Conservation (phyloP, 2,329 filamentous ascomycete genomes). For the Colletotrichum sp. region DNA sequence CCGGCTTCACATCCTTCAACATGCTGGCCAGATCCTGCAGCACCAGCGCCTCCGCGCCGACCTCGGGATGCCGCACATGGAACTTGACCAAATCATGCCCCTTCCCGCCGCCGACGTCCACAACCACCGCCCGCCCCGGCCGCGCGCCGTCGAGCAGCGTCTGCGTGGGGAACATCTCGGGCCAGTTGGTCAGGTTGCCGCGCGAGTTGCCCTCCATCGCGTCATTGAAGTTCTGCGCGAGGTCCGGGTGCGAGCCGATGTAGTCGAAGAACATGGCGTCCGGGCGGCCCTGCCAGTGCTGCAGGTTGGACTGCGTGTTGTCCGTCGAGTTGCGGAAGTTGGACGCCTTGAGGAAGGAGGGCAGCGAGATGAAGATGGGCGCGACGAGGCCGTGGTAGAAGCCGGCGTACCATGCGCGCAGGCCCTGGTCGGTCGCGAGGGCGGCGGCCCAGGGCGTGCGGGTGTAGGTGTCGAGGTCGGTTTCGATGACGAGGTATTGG, state of each 20-base stretch:
- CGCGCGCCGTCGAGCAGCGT: slow-evolving; percentile 30
- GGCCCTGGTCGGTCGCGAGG: slow-evolving; percentile 30
- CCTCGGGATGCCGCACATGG: slow-evolving; percentile 27
- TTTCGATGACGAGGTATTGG: slow-evolving; percentile 38
- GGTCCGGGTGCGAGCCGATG: slow-evolving; percentile 30
- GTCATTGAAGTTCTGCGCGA: slow-evolving; percentile 36
- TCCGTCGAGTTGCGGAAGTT: slow-evolving; percentile 39
- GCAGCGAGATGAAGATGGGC: slow-evolving; percentile 34
- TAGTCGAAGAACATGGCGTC: slow-evolving; percentile 34
- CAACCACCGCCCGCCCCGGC: slow-evolving; percentile 31
- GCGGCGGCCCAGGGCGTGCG: slow-evolving; percentile 36
- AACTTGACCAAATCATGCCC: slow-evolving; percentile 42
- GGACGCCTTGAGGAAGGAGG: slow-evolving; percentile 34
- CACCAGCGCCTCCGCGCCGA: slow-evolving; percentile 30
- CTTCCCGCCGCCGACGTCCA: slow-evolving; percentile 40
- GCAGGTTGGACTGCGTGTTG: slow-evolving; percentile 34
- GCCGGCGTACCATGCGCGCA: slow-evolving; percentile 34
- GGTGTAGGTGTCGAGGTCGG: slow-evolving; percentile 35
- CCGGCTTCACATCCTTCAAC: slow-evolving; percentile 27
- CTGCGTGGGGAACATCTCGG: slow-evolving; percentile 26
- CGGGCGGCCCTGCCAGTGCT: slow-evolving; percentile 30
- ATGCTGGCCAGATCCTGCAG: slow-evolving; percentile 39
- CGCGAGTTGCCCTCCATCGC: slow-evolving; percentile 42
- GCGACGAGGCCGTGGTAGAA: slow-evolving; percentile 36
- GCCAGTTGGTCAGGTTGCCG: slow-evolving; percentile 41